A percentile compares a stretch with the other conserved stretches of the same genome.
phyloP scores from a whole-genome alignment of 1,284 basidiomycete species.

The Ceratobasidium theobromae region DNA sequence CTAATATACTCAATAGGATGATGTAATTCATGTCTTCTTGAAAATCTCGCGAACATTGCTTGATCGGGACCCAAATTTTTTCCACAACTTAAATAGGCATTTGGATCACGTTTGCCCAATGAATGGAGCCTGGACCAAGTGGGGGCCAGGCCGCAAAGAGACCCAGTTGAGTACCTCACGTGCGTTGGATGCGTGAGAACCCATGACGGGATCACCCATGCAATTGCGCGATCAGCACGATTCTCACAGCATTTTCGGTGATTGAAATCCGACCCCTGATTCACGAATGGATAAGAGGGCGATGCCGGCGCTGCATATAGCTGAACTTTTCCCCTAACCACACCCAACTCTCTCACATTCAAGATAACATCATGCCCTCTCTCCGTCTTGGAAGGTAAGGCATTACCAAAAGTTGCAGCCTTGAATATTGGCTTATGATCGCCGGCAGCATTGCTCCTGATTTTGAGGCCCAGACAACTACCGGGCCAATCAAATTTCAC shows the following conservation, averaged over 20 bases:
- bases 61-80: slow-evolving; percentile 10
- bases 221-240: slow-evolving; percentile 32
- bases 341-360: background rate
- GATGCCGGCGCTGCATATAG: background rate
- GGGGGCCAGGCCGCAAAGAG: too few relatives aligned
- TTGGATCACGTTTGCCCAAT: background rate
- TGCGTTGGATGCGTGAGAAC: slow-evolving; percentile 26
- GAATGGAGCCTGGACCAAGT: too few relatives aligned
- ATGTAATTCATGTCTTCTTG: slow-evolving; percentile 7
- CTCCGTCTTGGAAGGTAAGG: slow-evolving; percentile 61
- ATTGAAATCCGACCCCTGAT: background rate
- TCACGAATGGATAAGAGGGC: slow-evolving; percentile 19
- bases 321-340: background rate
- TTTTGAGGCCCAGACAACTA: slow-evolving; percentile 81
- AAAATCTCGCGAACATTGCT: background rate
- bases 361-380: slow-evolving; percentile 44
- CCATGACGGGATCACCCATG: slow-evolving; percentile 14
- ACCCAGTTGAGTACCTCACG: too few relatives aligned
- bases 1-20: slow-evolving; percentile 21
- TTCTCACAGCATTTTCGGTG: background rate
- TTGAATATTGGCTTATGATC: background rate
- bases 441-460: slow-evolving; percentile 67
- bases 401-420: background rate
- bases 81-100: background rate
- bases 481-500: slow-evolving; percentile 82